Percentiles rank a stretch among this genome's conserved stretches.
Evolutionary conservation across 2,329 filamentous ascomycete genomes (phyloP).

Genomic region (Camptophora hylomeconis): DNA sequence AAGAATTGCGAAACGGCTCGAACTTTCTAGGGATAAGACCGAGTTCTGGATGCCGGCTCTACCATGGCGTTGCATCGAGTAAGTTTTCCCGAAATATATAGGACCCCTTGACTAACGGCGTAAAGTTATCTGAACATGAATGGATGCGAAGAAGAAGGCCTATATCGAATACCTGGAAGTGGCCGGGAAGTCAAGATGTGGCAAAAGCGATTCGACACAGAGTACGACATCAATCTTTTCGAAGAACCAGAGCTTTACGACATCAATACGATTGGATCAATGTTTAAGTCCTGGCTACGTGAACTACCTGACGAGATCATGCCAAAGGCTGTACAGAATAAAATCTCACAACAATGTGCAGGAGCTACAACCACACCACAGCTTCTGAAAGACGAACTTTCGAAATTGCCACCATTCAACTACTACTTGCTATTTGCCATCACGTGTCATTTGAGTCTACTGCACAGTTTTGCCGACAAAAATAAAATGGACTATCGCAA

Average conservation of each 20-base stretch:
- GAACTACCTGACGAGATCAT: constrained; percentile 92
- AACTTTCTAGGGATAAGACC: constrained; percentile 84
- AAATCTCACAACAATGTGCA: constrained; percentile 65
- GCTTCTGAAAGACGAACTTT: constrained; percentile 78
- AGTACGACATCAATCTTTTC: constrained; percentile 81
- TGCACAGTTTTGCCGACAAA: constrained; percentile 82
- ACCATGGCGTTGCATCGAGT: constrained; percentile 88
- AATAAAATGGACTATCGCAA: constrained; percentile 99
- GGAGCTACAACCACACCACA: constrained; percentile 72
- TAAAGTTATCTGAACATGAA: constrained; percentile 77
- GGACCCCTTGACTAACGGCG: constrained; percentile 5
- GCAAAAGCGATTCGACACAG: constrained; percentile 78
- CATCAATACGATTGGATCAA: constrained; percentile 89
- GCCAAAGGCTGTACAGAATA: constrained; percentile 68
- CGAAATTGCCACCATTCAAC: constrained; percentile 88
- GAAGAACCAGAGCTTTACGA: constrained; percentile 80
- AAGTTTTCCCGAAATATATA: constrained; percentile 21
- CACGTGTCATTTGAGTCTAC: constrained; percentile 83
- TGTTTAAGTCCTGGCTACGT: constrained; percentile 92
- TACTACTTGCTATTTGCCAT: constrained; percentile 97
- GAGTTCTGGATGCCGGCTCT: constrained; percentile 98
- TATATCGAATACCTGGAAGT: constrained; percentile 86
- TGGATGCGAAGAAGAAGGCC: constrained; percentile 80
- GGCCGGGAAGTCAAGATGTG: constrained; percentile 85
- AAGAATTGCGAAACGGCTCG: constrained; percentile 77